phyloP scores from a whole-genome alignment of 345 rosid species.

The Syzygium oleosum region DNA sequence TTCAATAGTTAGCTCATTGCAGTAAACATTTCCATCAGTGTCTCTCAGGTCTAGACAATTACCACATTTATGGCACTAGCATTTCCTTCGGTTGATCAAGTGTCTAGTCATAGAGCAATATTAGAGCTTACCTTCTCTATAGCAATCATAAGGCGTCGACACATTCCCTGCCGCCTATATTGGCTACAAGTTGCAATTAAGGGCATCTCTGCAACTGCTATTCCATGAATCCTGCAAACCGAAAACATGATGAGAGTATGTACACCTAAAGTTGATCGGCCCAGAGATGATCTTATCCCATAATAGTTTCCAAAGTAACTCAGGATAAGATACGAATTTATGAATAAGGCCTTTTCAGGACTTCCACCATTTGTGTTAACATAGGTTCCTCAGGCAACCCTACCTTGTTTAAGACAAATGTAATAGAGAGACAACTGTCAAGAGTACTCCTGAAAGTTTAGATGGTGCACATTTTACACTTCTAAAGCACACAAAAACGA shows the following conservation, averaged over 20 bases:
- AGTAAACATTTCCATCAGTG: neutral
- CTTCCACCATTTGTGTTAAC: neutral
- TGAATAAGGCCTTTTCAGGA: neutral
- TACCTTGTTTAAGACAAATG: neutral
- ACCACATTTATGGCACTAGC: neutral
- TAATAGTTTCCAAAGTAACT: neutral
- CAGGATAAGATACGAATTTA: neutral
- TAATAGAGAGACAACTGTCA: neutral
- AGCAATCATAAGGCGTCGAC: slow-evolving; percentile 65
- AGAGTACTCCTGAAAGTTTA: neutral
- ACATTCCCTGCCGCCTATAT: slow-evolving; percentile 87
- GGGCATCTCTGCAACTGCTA: slow-evolving; percentile 90
- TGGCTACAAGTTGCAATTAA: slow-evolving; percentile 91
- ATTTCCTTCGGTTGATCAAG: neutral
- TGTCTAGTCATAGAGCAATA: neutral
- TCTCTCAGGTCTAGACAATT: neutral
- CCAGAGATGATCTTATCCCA: neutral
- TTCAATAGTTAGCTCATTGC: neutral
- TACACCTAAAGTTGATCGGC: neutral
- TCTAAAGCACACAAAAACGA: neutral
- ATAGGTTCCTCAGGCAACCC: neutral
- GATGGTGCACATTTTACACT: neutral
- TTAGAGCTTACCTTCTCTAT: slow-evolving; percentile 64
- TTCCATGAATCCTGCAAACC: slow-evolving; percentile 67
- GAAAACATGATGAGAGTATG: neutral